Base-by-base conservation (phyloP, 2,329 filamentous ascomycete genomes). In the Aspergillus brasiliensis region DNA sequence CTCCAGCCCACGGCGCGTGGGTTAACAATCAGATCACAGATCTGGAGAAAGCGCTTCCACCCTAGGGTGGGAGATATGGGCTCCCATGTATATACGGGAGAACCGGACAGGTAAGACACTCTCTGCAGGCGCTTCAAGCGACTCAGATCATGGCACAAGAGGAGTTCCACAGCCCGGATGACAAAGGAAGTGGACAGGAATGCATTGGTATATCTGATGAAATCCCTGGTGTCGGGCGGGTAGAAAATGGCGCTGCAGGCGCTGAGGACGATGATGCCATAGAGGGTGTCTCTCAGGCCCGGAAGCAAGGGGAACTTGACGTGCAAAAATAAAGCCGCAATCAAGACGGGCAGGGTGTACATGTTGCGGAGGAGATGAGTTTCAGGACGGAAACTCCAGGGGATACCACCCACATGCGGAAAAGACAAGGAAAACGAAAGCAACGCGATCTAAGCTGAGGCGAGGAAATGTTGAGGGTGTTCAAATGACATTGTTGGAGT, bases 1-100 rank as follows among this genome's bases (percentile, higher is more conserved):
- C 48, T 61, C 63, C 63, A 65, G 19, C 63, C 63, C 27, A 65
- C 60, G n/a, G 54, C 59, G 40, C 63, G 62, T 7, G 63, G 63
- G 49, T 65, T 65, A 38, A 57, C 23, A 10, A 61, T 40, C 13
- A 65, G 56, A 25, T 65, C 59, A 8, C 38, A 57, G 23, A 62
- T 47, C 8, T 42, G 63, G 10, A 48, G n/a, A 3, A 65, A 51
- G 5, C 63, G 59, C 17, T 17, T 15, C 5, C 28, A 51, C 13
- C 57, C 54, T 17, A 62, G 49, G 3, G 57, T 46, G 15, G 34
- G 49, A 13, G 59, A 62, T 21, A 65, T 51, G 2, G 55, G 56
- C 23, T 56, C 34, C 63, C 63, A 64, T 19, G 52, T 23, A 49
- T 65, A 65, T 42, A 51, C 5, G n/a, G 44, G 23, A 3, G 62